Base-by-base conservation (phyloP, 2,329 filamentous ascomycete species). In the Aspergillus quadrilineatus region DNA sequence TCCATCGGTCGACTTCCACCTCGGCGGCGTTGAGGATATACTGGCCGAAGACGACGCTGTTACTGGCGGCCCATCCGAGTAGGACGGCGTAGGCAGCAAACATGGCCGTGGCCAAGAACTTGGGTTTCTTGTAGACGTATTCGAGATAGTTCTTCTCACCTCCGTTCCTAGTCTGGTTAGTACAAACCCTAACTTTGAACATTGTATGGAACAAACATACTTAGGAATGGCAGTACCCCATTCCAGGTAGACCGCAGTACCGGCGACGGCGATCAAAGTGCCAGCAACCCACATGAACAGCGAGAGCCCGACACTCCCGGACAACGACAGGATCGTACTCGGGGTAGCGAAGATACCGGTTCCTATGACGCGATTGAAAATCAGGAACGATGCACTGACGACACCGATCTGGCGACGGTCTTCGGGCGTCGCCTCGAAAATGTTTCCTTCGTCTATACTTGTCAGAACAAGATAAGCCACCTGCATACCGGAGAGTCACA, bases 121-220 rank as follows among this genome's bases (percentile, higher is more conserved):
- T 76, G 29, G 82, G 82, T 17, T 73, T 76, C 46, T 70, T 73
- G 64, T 79, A 82, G 36, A 82, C 79, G 37, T 80, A 78, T 68
- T 83, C 80, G 42, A 83, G 76, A 63, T 82, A 82, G 39, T 81
- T 77, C 49, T 79, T 77, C 62, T 82, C 80, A n/a, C 80, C 80
- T 37, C 80, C 80, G 66, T 80, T 67, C 69, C 79, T 65, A 67
- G 66, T 14, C 65, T 66, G 4, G 34, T 30, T 63, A 42, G 54
- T 46, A 45, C n/a, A 12, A 39, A 4, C 34, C n/a, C 8, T 26
- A 47, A 30, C 3, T 5, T 36, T 30, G 10, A 22, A 4, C 12
- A 12, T 30, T 22, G n/a, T 14, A 6, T 12, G 30, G n/a, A n/a
- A 45, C 5, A 28, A 39, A 59, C 63, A 44, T 72, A 75, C 73